Evolutionary conservation across 495 filamentous ascomycete genomes (phyloP), one percentile per base, ranked within the genome.

Genomic region (Hypomontagnella monticulosa): DNA sequence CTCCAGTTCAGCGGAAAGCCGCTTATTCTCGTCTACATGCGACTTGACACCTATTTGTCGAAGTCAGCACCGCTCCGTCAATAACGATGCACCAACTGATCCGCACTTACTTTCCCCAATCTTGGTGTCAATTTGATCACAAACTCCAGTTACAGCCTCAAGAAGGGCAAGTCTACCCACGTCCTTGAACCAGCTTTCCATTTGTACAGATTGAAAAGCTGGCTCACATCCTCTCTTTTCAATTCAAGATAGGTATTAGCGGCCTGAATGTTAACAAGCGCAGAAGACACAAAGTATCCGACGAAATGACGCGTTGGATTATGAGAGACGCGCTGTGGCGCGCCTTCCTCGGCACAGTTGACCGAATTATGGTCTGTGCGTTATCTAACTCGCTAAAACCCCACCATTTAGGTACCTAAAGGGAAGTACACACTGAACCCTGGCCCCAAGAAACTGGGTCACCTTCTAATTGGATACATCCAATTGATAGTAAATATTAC

Each of bases 91-190:
- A 16, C 4, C 12, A 16, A 27, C 43, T 27, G 14, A 8, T 33
- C 30, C 71, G 4, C 9, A 73, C 76, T 14, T 57, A 81, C 80
- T 75, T 27, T 57, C 67, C 47, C 61, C 57, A 38, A 83, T 63
- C 30, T 77, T 70, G 1, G 63, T 63, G 40, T 70, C 73, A 53
- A 82, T 69, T 20, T 60, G 55, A 58, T 81, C 76, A 57, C 76
- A 82, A 1, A 66, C 75, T 20, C 68, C 66, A 23, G 74, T 62
- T 6, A 83, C 66, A 14, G 80, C 78, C 27, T 76, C 75, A 30
- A 80, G 63, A 15, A 83, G 65, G 43, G 71, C 71, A 42, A 74
- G 73, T 42, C 71, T 74, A 33, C 78, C 81, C 20, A 64, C 75
- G 36, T 52, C 51, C 50, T 42, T 43, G 33, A 75, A 62, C 80